Percentiles rank a stretch among this genome's conserved stretches.
These are phyloP conservation scores for Ambrosiella cleistominuta DNA, from an alignment of 2,329 filamentous ascomycete genomes.

Conservation along the genomic window DNA sequence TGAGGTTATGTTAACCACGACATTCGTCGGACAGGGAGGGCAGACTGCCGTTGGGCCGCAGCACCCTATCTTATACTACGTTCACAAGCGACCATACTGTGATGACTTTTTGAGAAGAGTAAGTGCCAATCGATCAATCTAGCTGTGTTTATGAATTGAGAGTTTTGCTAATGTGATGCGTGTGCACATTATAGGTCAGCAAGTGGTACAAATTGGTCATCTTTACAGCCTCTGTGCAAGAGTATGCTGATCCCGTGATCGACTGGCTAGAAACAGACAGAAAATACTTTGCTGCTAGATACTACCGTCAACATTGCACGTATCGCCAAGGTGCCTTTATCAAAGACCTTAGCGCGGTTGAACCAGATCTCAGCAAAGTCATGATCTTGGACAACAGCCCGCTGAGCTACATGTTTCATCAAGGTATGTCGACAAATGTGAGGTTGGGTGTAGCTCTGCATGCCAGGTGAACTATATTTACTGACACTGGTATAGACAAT, in stretches of 20 bases:
- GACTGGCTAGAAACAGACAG: slow-evolving; percentile 95
- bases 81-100: slow-evolving; percentile 92
- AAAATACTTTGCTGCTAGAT: slow-evolving; percentile 86
- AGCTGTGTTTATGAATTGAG: background rate
- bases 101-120: slow-evolving; percentile 87
- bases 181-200: slow-evolving; percentile 40
- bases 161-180: slow-evolving; percentile 14
- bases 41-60: slow-evolving; percentile 58
- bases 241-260: slow-evolving; percentile 96
- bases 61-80: slow-evolving; percentile 95
- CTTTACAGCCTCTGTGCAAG: slow-evolving; percentile 93
- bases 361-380: slow-evolving; percentile 91
- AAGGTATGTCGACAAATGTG: slow-evolving; percentile 44
- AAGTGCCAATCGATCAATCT: slow-evolving; percentile 16
- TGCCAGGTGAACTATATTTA: slow-evolving; percentile 8
- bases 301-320: slow-evolving; percentile 95
- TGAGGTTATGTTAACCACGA: slow-evolving; percentile 74
- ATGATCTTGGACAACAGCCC: slow-evolving; percentile 99
- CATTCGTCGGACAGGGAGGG: slow-evolving; percentile 47
- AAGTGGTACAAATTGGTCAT: slow-evolving; percentile 98
- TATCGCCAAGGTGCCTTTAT: slow-evolving; percentile 92
- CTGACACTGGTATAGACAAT: slow-evolving; percentile 48
- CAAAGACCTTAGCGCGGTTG: slow-evolving; percentile 89
- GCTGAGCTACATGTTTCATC: slow-evolving; percentile 94
- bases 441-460: background rate